Percentiles rank a stretch among this genome's conserved stretches.
These are phyloP conservation scores for Sporothrix mexicana DNA, from an alignment of 2,329 filamentous ascomycete species.

Conservation along the genomic window DNA sequence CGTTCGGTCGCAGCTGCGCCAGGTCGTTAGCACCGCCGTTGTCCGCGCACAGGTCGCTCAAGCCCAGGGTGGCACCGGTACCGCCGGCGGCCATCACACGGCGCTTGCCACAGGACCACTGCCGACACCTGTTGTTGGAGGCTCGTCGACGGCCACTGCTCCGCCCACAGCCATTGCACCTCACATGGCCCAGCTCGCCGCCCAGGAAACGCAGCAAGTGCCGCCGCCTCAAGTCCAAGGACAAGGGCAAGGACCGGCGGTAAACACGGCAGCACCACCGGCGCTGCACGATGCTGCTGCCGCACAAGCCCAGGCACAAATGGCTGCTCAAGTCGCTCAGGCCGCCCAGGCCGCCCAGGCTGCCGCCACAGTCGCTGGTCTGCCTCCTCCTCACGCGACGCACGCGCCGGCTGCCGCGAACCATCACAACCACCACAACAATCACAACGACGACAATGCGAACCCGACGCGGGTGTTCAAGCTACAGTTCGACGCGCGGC, in stretches of 20 bases:
- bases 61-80: slow-evolving; percentile 33
- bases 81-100: not conserved
- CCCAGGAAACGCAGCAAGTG: not conserved
- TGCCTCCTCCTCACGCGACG: slow-evolving; percentile 45
- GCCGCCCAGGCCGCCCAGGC: not conserved
- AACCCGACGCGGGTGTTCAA: slow-evolving; percentile 80
- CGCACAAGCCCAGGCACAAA: too few species aligned
- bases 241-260: not conserved
- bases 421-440: too few species aligned
- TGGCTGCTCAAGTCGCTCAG: too few species aligned
- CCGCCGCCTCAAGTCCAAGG: not conserved
- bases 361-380: not conserved
- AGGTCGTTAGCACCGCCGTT: slow-evolving; percentile 55
- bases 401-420: slow-evolving; percentile 48
- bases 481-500: slow-evolving; percentile 89
- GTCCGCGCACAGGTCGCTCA: slow-evolving; percentile 55
- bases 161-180: not conserved
- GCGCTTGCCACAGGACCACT: not conserved
- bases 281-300: not conserved
- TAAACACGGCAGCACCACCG: not conserved
- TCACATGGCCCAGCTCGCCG: slow-evolving; percentile 3
- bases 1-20: slow-evolving; percentile 55
- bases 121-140: not conserved
- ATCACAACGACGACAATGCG: slow-evolving; percentile 47
- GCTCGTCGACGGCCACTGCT: not conserved